A percentile compares a stretch with the other conserved stretches of the same genome.
Evolutionary conservation across 2,329 filamentous ascomycete species (phyloP).

Genomic region (Monilinia laxa): DNA sequence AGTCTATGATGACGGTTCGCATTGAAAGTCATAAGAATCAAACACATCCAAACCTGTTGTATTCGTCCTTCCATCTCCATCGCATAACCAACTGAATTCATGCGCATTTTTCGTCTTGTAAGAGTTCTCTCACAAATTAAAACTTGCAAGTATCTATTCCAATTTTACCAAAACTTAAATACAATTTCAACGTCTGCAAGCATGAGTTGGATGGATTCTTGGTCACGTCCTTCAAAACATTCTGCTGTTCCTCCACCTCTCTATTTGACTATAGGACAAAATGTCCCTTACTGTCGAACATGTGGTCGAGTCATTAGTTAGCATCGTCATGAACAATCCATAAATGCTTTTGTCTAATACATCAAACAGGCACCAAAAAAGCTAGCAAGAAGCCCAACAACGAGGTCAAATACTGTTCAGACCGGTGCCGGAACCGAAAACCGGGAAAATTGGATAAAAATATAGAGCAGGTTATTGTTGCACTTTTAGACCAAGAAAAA

Average conservation of each 20-base stretch:
- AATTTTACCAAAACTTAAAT: background rate
- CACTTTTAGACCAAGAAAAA: slow-evolving; percentile 41
- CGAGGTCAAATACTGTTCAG: slow-evolving; percentile 55
- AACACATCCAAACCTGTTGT: background rate
- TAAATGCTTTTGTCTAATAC: slow-evolving; percentile 1
- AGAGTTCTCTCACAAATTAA: background rate
- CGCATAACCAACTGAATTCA: background rate
- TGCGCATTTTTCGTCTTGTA: background rate
- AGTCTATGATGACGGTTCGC: slow-evolving; percentile 17
- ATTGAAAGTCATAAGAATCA: background rate
- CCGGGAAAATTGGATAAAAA: slow-evolving; percentile 50
- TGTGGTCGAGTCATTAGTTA: slow-evolving; percentile 23
- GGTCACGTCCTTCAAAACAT: slow-evolving; percentile 20
- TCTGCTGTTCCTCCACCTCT: slow-evolving; percentile 20
- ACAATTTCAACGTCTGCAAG: slow-evolving; percentile 2
- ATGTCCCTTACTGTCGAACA: slow-evolving; percentile 20
- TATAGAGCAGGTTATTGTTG: slow-evolving; percentile 52
- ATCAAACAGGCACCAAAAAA: slow-evolving; percentile 16
- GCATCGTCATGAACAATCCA: background rate
- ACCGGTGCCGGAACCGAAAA: slow-evolving; percentile 53
- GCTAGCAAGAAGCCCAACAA: slow-evolving; percentile 18
- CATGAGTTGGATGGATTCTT: slow-evolving; percentile 24
- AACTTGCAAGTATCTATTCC: background rate
- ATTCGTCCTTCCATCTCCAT: too few species aligned
- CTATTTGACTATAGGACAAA: slow-evolving; percentile 20